phyloP scores from a whole-genome alignment of 805 yeast species.

The Metschnikowia cerradonensis region DNA sequence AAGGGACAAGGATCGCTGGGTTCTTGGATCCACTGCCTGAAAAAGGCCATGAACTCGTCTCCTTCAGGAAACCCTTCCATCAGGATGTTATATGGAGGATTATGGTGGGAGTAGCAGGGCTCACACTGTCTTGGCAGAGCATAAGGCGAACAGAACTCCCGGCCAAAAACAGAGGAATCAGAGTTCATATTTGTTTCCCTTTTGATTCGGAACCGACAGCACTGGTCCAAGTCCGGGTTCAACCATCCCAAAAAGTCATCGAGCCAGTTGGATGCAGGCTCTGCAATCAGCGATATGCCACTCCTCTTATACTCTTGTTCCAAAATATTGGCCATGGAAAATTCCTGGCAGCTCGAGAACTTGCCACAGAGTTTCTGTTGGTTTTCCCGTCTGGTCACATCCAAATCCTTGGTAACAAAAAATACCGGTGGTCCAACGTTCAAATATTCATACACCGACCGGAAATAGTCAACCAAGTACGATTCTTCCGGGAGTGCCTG shows the following conservation, averaged over 20 bases:
- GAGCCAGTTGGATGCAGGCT: conserved; percentile 88
- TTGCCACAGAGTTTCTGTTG: conserved; percentile 85
- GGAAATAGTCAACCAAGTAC: conserved; percentile 74
- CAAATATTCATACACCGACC: conserved; percentile 66
- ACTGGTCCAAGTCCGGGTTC: conserved; percentile 80
- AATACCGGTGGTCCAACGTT: conserved; percentile 91
- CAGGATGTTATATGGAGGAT: conserved; percentile 59
- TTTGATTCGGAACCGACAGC: conserved; percentile 63
- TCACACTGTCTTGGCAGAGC: conserved; percentile 71
- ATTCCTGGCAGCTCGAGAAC: conserved; percentile 77
- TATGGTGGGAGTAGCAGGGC: conserved; percentile 60
- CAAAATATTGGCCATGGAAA: conserved; percentile 71
- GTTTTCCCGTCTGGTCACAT: conserved; percentile 53
- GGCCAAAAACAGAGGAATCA: neutral
- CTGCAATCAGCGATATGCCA: conserved; percentile 59
- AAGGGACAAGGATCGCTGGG: conserved; percentile 88
- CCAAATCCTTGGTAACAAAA: conserved; percentile 68
- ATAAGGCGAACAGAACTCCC: conserved; percentile 60
- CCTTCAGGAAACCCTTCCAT: conserved; percentile 83
- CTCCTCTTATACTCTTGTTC: conserved; percentile 80
- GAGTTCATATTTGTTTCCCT: conserved; percentile 17
- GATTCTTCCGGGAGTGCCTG: conserved; percentile 83
- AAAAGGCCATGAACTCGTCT: conserved; percentile 64
- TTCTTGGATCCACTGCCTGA: conserved; percentile 78
- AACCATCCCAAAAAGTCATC: conserved; percentile 87